A percentile compares a stretch with the other conserved stretches of the same genome.
Conservation (phyloP, 768 basidiomycete species). For the Hericium coralloides region DNA sequence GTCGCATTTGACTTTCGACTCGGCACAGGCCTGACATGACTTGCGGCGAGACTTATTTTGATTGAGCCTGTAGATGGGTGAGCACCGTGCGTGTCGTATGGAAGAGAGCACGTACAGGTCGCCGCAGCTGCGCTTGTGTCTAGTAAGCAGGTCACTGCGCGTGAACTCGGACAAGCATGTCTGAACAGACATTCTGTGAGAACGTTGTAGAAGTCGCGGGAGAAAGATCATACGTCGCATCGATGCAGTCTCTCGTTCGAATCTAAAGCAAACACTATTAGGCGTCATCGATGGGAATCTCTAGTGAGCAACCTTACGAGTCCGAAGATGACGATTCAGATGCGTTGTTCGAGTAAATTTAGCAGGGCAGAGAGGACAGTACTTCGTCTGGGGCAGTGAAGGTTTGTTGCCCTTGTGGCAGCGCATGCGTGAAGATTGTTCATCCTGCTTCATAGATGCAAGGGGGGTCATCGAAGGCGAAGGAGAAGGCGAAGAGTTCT, state of each 20-base stretch:
- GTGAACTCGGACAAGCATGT: constrained; percentile 59
- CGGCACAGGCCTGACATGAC: constrained; percentile 58
- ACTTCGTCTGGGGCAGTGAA: constrained; percentile 53
- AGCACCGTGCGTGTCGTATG: neutral
- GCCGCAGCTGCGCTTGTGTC: constrained; percentile 59
- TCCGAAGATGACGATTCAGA: constrained; percentile 56
- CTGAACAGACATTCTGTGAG: constrained; percentile 21
- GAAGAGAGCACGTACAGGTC: constrained; percentile 37
- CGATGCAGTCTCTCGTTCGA: constrained; percentile 56
- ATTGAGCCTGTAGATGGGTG: constrained; percentile 15
- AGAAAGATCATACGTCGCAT: constrained; percentile 37
- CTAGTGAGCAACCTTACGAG: constrained; percentile 29
- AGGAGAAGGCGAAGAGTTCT: neutral
- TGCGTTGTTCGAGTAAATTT: constrained; percentile 63
- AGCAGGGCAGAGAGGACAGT: constrained; percentile 53
- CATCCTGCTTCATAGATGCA: constrained; percentile 6
- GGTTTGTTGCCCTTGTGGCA: constrained; percentile 51
- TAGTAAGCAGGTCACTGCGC: constrained; percentile 54
- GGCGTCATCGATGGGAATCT: neutral
- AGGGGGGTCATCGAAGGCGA: constrained; percentile 9
- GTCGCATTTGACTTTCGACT: constrained; percentile 63
- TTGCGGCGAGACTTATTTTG: constrained; percentile 50
- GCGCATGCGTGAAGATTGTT: constrained; percentile 35
- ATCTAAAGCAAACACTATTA: constrained; percentile 32
- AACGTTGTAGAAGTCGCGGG: neutral